These are phyloP conservation scores for Linaria vulgaris DNA, from an alignment of 257 asterid genomes.

Conservation along the genomic window DNA sequence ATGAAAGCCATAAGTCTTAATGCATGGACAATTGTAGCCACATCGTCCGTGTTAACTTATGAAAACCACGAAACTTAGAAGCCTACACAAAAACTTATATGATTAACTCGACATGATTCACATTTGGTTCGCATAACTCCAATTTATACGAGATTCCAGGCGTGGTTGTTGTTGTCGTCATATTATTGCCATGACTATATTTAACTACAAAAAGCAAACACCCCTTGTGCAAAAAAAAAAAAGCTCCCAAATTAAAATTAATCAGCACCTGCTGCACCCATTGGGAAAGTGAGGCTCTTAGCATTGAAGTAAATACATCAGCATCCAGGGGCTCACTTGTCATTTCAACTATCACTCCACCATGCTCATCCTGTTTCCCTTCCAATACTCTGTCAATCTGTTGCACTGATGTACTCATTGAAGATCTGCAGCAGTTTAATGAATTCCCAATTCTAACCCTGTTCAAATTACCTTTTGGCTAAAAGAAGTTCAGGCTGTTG, in stretches of 20 bases:
- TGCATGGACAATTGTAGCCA: no score
- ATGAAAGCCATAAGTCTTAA: no score
- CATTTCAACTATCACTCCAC: slow-evolving; percentile 85
- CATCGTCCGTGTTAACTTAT: no score
- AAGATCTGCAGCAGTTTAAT: slow-evolving; percentile 29
- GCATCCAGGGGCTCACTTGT: slow-evolving; percentile 61
- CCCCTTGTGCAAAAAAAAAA: not conserved
- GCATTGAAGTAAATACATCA: slow-evolving; percentile 50
- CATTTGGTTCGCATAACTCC: no score
- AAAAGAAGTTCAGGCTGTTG: slow-evolving; percentile 24
- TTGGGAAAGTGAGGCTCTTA: slow-evolving; percentile 70
- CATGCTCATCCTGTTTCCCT: slow-evolving; percentile 63
- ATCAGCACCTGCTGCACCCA: slow-evolving; percentile 67
- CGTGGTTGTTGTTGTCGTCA: no score
- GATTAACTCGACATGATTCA: no score
- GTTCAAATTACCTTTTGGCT: slow-evolving; percentile 38
- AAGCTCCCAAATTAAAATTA: not conserved
- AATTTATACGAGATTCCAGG: no score
- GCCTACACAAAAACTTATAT: no score
- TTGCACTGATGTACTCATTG: slow-evolving; percentile 45
- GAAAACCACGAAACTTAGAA: no score
- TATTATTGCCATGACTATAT: no score
- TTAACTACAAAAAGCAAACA: not conserved
- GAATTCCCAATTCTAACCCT: slow-evolving; percentile 29
- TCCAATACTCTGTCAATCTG: slow-evolving; percentile 54